Base-by-base conservation (phyloP, 2,329 filamentous ascomycete genomes). In the Zymoseptoria brevis region DNA sequence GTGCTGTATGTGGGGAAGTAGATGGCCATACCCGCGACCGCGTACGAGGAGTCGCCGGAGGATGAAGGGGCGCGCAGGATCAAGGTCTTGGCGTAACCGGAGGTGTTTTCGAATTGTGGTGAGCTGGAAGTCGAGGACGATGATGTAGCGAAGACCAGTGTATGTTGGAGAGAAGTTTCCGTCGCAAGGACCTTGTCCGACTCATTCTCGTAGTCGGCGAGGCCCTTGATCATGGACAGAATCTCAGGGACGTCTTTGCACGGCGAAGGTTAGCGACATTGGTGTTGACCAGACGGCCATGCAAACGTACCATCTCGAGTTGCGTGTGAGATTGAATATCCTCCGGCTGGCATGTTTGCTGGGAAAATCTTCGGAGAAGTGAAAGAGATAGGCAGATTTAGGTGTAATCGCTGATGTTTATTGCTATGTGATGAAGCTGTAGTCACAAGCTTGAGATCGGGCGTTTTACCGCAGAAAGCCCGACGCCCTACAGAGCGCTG, bases 1-100 rank as follows among this genome's bases (percentile, higher is more conserved):
- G 93, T 96, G 70, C 87, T 90, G 76, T 96, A 97, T 76, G 93
- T 97, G 80, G 93, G 91, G 74, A 96, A 97, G 77, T 91, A 96
- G 49, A 96, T 76, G 1, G 91, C 91, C 83, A 96, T 90, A 53
- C 88, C 90, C 0, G 84, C 88, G 73, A 83, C 71, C 53, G 30
- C 73, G 65, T 55, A 64, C 45, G 59, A 69, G 62, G 60, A 65
- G 73, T 48, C 76, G 71, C 35, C 57, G 3, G 51, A 49, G 77
- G 74, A 5, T 76, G 74, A 9, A 79, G 75, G 21, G 80, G 75
- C 63, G 55, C 70, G 70, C 57, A 93, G 75, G 8, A 95, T 75
- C 35, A 95, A 80, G 54, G 89, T 93, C 62, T 90, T 88, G 19
- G 91, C 88, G 29, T 87, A 89, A 55, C 82, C 86, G 6, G 81